Percentiles rank a stretch among this genome's conserved stretches.
phyloP scores from a whole-genome alignment of 345 rosid species.

The Conringia planisiliqua region DNA sequence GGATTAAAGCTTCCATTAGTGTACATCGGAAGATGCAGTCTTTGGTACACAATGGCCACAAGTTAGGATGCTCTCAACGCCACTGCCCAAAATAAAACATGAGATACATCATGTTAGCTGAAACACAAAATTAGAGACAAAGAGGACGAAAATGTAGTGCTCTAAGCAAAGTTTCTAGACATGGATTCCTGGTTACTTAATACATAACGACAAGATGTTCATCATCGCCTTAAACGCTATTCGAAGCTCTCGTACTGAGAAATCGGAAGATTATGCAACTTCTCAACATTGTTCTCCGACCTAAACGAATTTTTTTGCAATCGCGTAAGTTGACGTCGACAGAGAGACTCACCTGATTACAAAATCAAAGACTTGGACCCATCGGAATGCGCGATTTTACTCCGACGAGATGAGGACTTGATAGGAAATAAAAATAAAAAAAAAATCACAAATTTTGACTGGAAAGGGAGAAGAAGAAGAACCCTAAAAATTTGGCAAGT shows the following conservation, averaged over 20 bases:
- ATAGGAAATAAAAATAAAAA: background rate
- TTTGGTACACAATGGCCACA: background rate
- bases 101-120: background rate
- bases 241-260: background rate
- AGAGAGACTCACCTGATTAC: background rate
- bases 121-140: background rate
- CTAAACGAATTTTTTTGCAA: slow-evolving; percentile 1
- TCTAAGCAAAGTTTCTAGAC: background rate
- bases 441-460: background rate
- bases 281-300: background rate
- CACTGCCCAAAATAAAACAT: background rate
- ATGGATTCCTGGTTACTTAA: background rate
- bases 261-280: background rate
- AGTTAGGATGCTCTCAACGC: background rate
- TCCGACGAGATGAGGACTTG: background rate
- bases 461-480: slow-evolving; percentile 5
- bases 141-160: background rate
- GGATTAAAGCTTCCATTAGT: slow-evolving; percentile 11
- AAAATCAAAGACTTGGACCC: background rate
- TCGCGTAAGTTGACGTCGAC: background rate
- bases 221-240: background rate
- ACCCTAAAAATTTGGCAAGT: background rate
- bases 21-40: slow-evolving; percentile 2
- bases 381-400: background rate
- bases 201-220: background rate